Base-by-base conservation (phyloP, 169 alveolate species). In the Eimeria brunetti region DNA sequence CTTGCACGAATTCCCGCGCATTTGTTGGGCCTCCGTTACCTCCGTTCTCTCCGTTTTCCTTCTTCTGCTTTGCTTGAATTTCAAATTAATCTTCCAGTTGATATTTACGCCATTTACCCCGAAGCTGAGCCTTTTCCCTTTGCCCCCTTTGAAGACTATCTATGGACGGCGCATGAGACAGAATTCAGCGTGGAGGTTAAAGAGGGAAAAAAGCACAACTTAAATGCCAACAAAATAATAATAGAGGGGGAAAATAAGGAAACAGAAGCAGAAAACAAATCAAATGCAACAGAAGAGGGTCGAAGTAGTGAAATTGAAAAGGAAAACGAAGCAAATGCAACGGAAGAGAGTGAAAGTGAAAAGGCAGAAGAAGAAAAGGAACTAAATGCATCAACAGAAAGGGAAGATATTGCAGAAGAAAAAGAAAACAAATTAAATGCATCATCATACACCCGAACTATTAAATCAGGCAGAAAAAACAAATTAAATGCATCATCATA, bases 151-250 rank as follows among this genome's bases (percentile, higher is more conserved):
- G 93, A 76, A 20, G 89, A 49, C 22, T 44, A 51, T 53, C 51
- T 27, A 30, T 86, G 94, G 96, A 58, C 18, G 24, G 88, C 88
- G 27, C 96, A 94, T 30, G 75, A 81, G 27, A 94, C 96, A 1
- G 90, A 81, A 14, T 83, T 80, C 3, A 24, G 38, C 9, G 6
- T 93, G 64, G 64, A 9, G 24, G 18, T 9, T 12, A 56, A 56
- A 56, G 64, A 56, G 24, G 18, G 64, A 56, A 56, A 56, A 56
- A 56, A 18, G 18, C 24, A 56, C 64, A 56, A 56, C 64, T 12
- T 9, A 56, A 56, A 56, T 9, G 64, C 64, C 64, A 56, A 18
- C 9, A 56, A 56, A 56, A 18, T 12, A 56, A 56, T 12, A 56
- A 56, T 12, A 56, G 64, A 56, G n/a, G n/a, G n/a, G n/a, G n/a